Evolutionary conservation across 2,329 filamentous ascomycete genomes (phyloP), one percentile per base, ranked within the genome.

Genomic region (Xylariaceae sp.): DNA sequence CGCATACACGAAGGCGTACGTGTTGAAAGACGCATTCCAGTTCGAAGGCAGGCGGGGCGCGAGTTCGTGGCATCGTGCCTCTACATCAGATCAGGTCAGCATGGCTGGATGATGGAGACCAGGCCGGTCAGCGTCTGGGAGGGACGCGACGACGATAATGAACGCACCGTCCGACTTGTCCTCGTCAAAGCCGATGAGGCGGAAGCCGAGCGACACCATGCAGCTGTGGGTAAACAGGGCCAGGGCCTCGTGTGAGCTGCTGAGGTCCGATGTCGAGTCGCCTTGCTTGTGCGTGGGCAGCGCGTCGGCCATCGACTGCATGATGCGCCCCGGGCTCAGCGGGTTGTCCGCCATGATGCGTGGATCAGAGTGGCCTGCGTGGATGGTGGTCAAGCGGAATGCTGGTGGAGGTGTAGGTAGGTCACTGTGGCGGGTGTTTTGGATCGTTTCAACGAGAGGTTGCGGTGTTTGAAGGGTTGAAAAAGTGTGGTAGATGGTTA

Each of bases 201-300:
- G 73, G 57, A 95, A 96, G 43, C 79, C 84, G 3, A 90, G 76
- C 7, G 80, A 79, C 16, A 75, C 57, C 78, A 96, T 84, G 50
- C 80, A 87, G 3, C 86, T 83, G 58, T 98, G 90, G 14, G 80
- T 69, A 42, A 93, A 80, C 16, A 96, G 72, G 12, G 86, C 87
- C 40, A 95, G 67, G 30, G 83, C 86, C 62, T 96, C 89, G 56
- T 83, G 86, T 0, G 82, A 74, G 37, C 74, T 80, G 45, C 79
- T 78, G 19, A 89, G 55, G 44, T 77, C 73, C 4, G 75, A 77
- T n/a, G 64, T 67, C 13, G 67, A 66, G 51, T 77, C 75, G 40
- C 55, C 64, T 31, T 61, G 52, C 0, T 59, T 45, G 45, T 77
- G 73, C 2, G 67, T 70, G 8, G 77, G 73, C 33, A 80, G 56